Evolutionary conservation across 768 basidiomycete species (phyloP), one percentile per base, ranked within the genome.

Genomic region (Rhodotorula kratochvilovae): DNA sequence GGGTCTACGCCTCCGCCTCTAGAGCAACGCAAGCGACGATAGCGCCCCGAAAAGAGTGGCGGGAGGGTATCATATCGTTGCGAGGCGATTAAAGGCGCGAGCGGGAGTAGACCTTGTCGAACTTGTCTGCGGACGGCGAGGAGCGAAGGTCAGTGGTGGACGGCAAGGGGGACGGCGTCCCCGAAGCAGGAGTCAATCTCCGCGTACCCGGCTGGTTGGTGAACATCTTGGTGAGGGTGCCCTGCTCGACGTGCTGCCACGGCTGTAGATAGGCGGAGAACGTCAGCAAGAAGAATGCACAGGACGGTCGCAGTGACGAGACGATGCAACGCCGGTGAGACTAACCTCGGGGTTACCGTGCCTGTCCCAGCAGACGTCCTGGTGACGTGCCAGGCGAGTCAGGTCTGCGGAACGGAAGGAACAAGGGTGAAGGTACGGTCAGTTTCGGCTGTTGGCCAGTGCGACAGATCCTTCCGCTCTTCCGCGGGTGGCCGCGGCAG

Each of bases 211-310:
- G 61, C 56, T 71, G 69, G 61, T 68, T 66, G 48, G 73, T 58
- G 64, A 70, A 64, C 36, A 76, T 66, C 76, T 76, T 76, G 66
- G 71, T 67, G 66, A 74, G 68, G 51, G 73, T 73, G 51, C 71
- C 72, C 27, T 63, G 71, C 72, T 75, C 63, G 63, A 77, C 65
- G 68, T 73, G 67, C 61, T 73, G 63, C 76, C 76, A 77, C 59
- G 76, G 76, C 61, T 72, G 63, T 23, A 35, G 57, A 43, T 5
- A n/a, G 45, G 48, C 23, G 6, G 19, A 29, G 36, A 39, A 2
- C 12, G 33, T n/a, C 45, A 45, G 29, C 0, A 31, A 27, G 17
- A 12, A n/a, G n/a, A n/a, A n/a, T n/a, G n/a, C n/a, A n/a, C n/a
- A n/a, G n/a, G n/a, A n/a, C n/a, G n/a, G n/a, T n/a, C n/a, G n/a